A percentile compares a stretch with the other conserved stretches of the same genome.
phyloP scores from a whole-genome alignment of 441 rosid genomes.

The Erodium trifolium region DNA sequence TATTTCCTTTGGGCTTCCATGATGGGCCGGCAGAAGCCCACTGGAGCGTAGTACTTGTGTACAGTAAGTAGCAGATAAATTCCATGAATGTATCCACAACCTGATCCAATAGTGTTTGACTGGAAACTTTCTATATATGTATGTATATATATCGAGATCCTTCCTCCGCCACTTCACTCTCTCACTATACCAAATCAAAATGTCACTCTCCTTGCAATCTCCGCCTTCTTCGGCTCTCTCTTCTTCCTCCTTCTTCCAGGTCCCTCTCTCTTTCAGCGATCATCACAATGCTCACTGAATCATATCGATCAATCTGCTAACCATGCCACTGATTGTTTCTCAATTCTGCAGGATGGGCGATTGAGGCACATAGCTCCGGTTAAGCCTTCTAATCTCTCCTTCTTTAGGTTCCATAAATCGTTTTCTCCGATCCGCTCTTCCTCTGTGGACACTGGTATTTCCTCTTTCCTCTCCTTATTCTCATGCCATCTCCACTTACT shows the following conservation, averaged over 20 bases:
- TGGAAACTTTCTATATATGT: neutral
- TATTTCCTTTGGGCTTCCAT: neutral
- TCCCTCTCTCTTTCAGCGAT: slow-evolving; percentile 16
- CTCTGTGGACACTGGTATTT: slow-evolving; percentile 49
- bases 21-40: neutral
- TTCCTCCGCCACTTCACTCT: neutral
- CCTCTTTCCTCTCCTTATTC: neutral
- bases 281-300: neutral
- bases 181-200: slow-evolving; percentile 15
- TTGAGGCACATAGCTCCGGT: slow-evolving; percentile 32
- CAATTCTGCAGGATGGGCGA: slow-evolving; percentile 31
- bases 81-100: neutral
- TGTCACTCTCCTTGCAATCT: slow-evolving; percentile 74
- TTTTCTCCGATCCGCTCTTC: slow-evolving; percentile 49
- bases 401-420: slow-evolving; percentile 30
- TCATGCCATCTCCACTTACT: neutral
- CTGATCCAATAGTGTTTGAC: neutral
- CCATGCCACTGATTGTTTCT: neutral
- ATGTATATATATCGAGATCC: neutral
- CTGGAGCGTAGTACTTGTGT: neutral
- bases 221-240: slow-evolving; percentile 55
- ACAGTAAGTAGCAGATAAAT: neutral
- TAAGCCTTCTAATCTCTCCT: slow-evolving; percentile 31
- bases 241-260: slow-evolving; percentile 38
- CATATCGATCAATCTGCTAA: neutral